Evolutionary conservation across 768 basidiomycete species (phyloP).

Genomic region (Crepidotus variabilis): DNA sequence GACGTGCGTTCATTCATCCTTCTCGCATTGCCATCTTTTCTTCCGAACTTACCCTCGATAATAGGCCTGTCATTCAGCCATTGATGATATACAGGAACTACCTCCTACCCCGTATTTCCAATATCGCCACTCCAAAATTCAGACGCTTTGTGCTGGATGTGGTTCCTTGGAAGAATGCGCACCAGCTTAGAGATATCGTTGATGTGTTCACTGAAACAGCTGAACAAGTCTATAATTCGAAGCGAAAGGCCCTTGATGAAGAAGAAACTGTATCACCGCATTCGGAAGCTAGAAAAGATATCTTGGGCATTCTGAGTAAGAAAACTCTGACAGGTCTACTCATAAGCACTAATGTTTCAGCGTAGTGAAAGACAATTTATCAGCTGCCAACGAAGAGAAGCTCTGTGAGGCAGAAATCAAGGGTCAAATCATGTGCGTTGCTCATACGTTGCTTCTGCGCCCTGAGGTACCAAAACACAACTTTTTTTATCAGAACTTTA

Average conservation of each 20-base stretch:
- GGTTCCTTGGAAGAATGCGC: slow-evolving; percentile 27
- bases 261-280: slow-evolving; percentile 29
- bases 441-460: background rate
- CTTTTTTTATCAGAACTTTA: slow-evolving; percentile 12
- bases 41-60: background rate
- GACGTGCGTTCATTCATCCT: slow-evolving; percentile 17
- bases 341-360: background rate
- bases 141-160: slow-evolving; percentile 26
- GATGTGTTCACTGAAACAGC: slow-evolving; percentile 31
- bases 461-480: background rate
- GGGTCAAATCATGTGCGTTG: slow-evolving; percentile 28
- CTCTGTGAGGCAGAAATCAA: slow-evolving; percentile 33
- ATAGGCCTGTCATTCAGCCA: slow-evolving; percentile 16
- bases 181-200: slow-evolving; percentile 25
- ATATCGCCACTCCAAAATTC: slow-evolving; percentile 24
- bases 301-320: slow-evolving; percentile 44
- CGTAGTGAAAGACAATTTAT: slow-evolving; percentile 36
- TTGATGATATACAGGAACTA: slow-evolving; percentile 16
- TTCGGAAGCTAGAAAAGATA: slow-evolving; percentile 37
- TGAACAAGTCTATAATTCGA: slow-evolving; percentile 28
- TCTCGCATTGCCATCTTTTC: background rate
- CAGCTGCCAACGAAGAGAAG: slow-evolving; percentile 25
- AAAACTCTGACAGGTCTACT: background rate
- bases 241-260: slow-evolving; percentile 29
- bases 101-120: slow-evolving; percentile 10